A percentile compares a stretch with the other conserved stretches of the same genome.
phyloP scores from a whole-genome alignment of 2,329 filamentous ascomycete genomes.

The Penicillium brevicompactum region DNA sequence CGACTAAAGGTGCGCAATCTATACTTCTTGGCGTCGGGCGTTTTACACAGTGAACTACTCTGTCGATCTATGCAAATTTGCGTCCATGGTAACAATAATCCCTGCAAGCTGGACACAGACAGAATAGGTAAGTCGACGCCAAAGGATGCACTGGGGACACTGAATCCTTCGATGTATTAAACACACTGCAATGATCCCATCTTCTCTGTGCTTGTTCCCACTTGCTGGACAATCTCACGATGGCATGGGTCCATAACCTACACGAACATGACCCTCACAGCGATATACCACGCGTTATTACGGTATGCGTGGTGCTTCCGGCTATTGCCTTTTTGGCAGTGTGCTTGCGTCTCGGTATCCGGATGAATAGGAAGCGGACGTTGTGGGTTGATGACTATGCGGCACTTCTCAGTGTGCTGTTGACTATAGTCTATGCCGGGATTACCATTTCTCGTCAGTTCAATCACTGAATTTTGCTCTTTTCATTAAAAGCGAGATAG shows the following conservation, averaged over 20 bases:
- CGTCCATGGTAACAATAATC: neutral
- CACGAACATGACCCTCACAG: constrained; percentile 23
- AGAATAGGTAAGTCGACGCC: neutral
- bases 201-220: neutral
- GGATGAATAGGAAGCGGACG: constrained; percentile 19
- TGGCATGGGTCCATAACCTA: constrained; percentile 36
- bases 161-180: neutral
- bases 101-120: neutral
- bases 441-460: constrained; percentile 25
- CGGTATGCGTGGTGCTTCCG: constrained; percentile 24
- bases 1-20: neutral
- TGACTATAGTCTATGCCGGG: constrained; percentile 20
- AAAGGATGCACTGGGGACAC: neutral
- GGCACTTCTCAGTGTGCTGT: constrained; percentile 22
- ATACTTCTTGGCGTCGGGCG: neutral
- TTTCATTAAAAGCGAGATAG: neutral
- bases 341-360: constrained; percentile 27
- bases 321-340: constrained; percentile 25
- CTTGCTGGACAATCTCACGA: constrained; percentile 8
- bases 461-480: neutral
- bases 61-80: neutral
- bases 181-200: neutral
- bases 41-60: neutral
- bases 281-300: constrained; percentile 24
- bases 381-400: constrained; percentile 33